Evolutionary conservation across 1,284 basidiomycete genomes (phyloP), one percentile per base, ranked within the genome.

Genomic region (Mycena citricolor): DNA sequence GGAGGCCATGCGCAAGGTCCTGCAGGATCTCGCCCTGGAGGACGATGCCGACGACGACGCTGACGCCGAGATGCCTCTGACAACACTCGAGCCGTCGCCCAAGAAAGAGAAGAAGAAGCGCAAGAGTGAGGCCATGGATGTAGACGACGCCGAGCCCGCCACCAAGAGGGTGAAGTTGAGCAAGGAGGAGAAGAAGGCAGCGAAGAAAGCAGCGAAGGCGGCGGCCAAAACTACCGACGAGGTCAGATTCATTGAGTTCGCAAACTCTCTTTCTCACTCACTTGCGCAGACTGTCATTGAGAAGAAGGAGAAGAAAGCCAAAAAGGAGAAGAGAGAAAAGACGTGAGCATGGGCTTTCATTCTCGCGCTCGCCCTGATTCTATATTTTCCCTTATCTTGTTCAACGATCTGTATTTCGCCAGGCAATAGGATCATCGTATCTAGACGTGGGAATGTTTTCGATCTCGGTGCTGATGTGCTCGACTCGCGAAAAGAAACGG

Each of bases 1-100:
- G 16, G 91, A 94, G 54, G 87, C 86, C 17, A 94, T 97, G 60
- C 81, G 85, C 59, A 93, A 90, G 66, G 94, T 94, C 7, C 65
- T 97, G 52, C 81, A 88, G 30, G 79, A 81, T 40, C 83, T 97
- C 39, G 84, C 81, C 29, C 62, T 86, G 31, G 88, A 86, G 21
- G 83, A 82, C 0, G 82, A 83, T 10, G 83, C 83, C 17, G 85
- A 85, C 8, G 82, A 84, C 8, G 83, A 82, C 12, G 79, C 81
- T 11, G 79, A 76, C 32, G 74, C 76, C 59, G 77, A 80, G 39
- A 77, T 78, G 32, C 80, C 83, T 54, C 62, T 86, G 33, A 80
- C 81, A 0, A 71, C 76, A 6, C 66, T 83, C 37, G 78, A 77
- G 55, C 54, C 70, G 8, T 71, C 71, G 36, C 76, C 77, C 19